Evolutionary conservation across 805 yeast genomes (phyloP).

Genomic region (Lachancea nothofagi): DNA sequence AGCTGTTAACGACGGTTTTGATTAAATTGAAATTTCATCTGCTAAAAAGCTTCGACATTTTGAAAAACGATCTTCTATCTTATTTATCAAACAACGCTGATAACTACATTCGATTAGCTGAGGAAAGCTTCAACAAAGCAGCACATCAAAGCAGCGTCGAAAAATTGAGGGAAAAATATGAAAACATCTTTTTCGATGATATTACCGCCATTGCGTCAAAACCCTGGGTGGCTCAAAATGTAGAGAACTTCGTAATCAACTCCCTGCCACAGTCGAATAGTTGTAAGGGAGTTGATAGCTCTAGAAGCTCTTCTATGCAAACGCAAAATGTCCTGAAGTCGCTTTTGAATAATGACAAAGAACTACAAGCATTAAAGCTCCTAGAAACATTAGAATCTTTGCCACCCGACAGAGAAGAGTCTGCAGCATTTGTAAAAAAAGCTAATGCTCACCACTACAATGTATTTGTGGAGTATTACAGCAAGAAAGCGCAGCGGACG

Average conservation of each 20-base stretch:
- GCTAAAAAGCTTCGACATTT: constrained; percentile 21
- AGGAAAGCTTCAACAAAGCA: constrained; percentile 14
- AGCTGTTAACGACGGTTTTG: constrained; percentile 18
- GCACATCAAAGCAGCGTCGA: constrained; percentile 17
- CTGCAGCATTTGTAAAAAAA: constrained; percentile 5
- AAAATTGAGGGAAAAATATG: constrained; percentile 19
- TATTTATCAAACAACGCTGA: constrained; percentile 9
- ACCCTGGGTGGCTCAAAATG: constrained; percentile 15
- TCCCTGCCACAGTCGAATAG: constrained; percentile 4
- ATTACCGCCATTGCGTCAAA: constrained; percentile 16
- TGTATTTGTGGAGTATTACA: constrained; percentile 35
- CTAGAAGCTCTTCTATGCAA: constrained; percentile 16
- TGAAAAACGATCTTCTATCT: constrained; percentile 16
- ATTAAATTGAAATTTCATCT: constrained; percentile 24
- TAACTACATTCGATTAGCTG: constrained; percentile 10
- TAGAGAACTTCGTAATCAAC: constrained; percentile 15
- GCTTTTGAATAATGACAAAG: constrained; percentile 21
- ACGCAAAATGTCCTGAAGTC: constrained; percentile 25
- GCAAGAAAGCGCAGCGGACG: constrained; percentile 2
- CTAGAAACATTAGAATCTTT: constrained; percentile 32
- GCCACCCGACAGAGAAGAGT: constrained; percentile 7
- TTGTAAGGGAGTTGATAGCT: constrained; percentile 10
- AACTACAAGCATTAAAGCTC: constrained; percentile 31
- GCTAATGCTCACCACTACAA: constrained; percentile 40
- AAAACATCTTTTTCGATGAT: constrained; percentile 16